Evolutionary conservation across 2,329 filamentous ascomycete genomes (phyloP).

Genomic region (Coleophoma eucalyptorum): DNA sequence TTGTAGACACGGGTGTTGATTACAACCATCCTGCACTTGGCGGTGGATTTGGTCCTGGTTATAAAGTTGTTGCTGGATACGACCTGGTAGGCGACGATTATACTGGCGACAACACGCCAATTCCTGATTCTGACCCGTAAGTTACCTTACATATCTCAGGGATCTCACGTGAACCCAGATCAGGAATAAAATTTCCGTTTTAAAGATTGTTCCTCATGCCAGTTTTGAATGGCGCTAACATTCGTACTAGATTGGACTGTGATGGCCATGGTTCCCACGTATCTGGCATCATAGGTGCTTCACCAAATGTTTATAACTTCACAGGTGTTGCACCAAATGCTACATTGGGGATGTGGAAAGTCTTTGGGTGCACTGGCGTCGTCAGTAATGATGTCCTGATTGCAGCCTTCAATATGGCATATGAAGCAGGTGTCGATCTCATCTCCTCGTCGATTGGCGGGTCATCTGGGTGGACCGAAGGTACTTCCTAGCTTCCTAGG

Average conservation of each 20-base stretch:
- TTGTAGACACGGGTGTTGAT: slow-evolving; percentile 40
- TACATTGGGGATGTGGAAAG: slow-evolving; percentile 51
- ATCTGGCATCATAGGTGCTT: slow-evolving; percentile 58
- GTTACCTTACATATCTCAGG: too few species aligned
- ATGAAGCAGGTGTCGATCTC: slow-evolving; percentile 49
- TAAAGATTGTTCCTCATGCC: too few species aligned
- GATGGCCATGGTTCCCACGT: slow-evolving; percentile 54
- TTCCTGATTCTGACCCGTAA: background rate
- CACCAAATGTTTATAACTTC: slow-evolving; percentile 48
- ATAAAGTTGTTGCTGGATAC: slow-evolving; percentile 52
- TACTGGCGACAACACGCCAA: background rate
- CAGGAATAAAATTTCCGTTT: too few species aligned
- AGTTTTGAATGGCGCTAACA: too few species aligned
- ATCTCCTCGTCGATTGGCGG: slow-evolving; percentile 1
- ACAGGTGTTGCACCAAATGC: slow-evolving; percentile 54
- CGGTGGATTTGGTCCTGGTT: slow-evolving; percentile 58
- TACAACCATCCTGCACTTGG: slow-evolving; percentile 61
- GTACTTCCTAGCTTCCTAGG: background rate
- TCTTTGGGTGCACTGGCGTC: slow-evolving; percentile 51
- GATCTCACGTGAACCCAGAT: too few species aligned
- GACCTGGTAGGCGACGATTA: slow-evolving; percentile 48
- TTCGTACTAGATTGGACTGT: background rate
- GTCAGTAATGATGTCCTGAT: slow-evolving; percentile 54
- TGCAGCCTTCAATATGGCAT: slow-evolving; percentile 55
- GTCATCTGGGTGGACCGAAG: background rate